Conservation (phyloP, 2,329 filamentous ascomycete genomes). For the Clonostachys chloroleuca region DNA sequence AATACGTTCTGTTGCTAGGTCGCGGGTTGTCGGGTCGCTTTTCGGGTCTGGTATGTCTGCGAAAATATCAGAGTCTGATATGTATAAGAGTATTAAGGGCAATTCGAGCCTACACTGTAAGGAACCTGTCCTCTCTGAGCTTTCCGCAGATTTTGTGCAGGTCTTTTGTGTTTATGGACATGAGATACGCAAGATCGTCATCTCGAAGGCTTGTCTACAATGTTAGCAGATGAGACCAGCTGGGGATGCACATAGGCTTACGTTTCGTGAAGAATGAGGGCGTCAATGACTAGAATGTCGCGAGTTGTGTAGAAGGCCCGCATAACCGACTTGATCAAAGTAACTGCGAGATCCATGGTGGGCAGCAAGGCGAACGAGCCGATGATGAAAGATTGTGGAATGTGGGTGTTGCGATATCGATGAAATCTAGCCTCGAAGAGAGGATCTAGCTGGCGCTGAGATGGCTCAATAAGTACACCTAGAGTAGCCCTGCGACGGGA, state of each 20-base stretch:
- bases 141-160: slow-evolving; percentile 84
- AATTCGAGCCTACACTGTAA: slow-evolving; percentile 67
- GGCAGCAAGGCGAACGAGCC: background rate
- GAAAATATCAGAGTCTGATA: background rate
- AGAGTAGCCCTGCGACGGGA: too few relatives aligned
- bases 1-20: slow-evolving; percentile 85
- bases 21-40: slow-evolving; percentile 76
- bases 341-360: slow-evolving; percentile 55
- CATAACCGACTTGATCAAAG: slow-evolving; percentile 79
- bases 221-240: slow-evolving; percentile 34
- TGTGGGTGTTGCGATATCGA: too few relatives aligned
- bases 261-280: slow-evolving; percentile 76
- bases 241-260: slow-evolving; percentile 39
- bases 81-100: background rate
- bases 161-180: slow-evolving; percentile 88
- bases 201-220: slow-evolving; percentile 65
- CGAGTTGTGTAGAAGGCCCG: slow-evolving; percentile 85
- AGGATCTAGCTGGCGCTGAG: too few relatives aligned
- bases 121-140: slow-evolving; percentile 79
- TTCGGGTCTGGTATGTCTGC: slow-evolving; percentile 64
- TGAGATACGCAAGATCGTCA: slow-evolving; percentile 80
- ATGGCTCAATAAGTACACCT: too few relatives aligned
- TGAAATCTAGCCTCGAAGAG: too few relatives aligned
- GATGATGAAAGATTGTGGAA: background rate
- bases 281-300: slow-evolving; percentile 81